Evolutionary conservation across 345 rosid genomes (phyloP).

Genomic region (Corymbia maculata): DNA sequence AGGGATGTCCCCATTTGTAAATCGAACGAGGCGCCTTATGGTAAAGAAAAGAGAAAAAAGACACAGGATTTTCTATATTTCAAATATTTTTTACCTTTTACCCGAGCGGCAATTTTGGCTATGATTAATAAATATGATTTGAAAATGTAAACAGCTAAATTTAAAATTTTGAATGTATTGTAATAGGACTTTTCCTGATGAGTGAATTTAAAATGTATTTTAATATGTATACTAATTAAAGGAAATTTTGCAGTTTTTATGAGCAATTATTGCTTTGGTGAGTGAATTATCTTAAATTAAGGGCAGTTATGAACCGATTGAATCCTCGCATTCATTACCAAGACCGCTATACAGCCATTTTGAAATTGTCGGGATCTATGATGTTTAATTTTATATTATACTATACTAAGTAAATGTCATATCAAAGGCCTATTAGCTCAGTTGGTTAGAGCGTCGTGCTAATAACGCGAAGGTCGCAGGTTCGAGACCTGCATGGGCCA

Average conservation of each 20-base stretch:
- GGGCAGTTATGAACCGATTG: fast-evolving
- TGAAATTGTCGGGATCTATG: background rate
- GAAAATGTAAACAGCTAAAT: background rate
- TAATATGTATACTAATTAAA: background rate
- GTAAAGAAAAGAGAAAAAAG: background rate
- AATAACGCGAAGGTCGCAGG: conserved; percentile 89
- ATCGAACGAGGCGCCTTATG: background rate
- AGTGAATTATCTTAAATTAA: background rate
- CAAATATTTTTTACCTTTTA: background rate
- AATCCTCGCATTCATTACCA: background rate
- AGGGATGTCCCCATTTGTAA: background rate
- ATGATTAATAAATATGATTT: background rate
- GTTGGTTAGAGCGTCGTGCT: conserved; percentile 95
- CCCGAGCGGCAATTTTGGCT: background rate
- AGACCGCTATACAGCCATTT: background rate
- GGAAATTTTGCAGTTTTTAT: background rate
- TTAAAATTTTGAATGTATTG: background rate
- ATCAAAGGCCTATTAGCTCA: conserved; percentile 5
- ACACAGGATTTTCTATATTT: background rate
- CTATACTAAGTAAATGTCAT: fast-evolving
- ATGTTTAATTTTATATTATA: fast-evolving
- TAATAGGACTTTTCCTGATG: background rate
- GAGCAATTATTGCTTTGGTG: background rate
- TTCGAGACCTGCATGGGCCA: conserved; percentile 54
- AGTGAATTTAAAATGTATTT: too few relatives aligned